Conservation (phyloP, 352 stramenopile genomes). For the Phytophthora palmivora region DNA sequence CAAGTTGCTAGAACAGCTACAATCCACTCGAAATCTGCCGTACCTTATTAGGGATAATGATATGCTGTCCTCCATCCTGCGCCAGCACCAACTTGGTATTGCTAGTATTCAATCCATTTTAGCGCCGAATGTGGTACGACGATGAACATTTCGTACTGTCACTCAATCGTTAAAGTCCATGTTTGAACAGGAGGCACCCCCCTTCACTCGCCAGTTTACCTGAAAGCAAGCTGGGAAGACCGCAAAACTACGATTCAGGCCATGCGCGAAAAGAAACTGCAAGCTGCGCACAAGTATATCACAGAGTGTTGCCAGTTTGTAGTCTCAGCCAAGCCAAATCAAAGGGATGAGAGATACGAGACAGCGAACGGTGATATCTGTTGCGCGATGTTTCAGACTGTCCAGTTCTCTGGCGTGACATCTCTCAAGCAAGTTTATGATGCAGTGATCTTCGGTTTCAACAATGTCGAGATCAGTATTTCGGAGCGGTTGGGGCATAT, state of each 20-base stretch:
- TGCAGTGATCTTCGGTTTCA: slow-evolving; percentile 28
- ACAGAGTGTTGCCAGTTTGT: neutral
- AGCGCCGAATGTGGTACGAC: too few species aligned
- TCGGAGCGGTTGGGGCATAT: slow-evolving; percentile 42
- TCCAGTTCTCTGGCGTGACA: slow-evolving; percentile 28
- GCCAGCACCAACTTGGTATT: neutral
- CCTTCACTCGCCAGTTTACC: slow-evolving; percentile 5
- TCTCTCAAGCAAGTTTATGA: slow-evolving; percentile 39
- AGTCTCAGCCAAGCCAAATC: slow-evolving; percentile 2
- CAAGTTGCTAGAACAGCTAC: too few species aligned
- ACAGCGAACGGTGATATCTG: slow-evolving; percentile 19
- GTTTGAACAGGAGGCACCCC: too few species aligned
- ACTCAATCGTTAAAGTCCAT: too few species aligned
- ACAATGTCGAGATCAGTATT: slow-evolving; percentile 28
- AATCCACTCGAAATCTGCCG: too few species aligned
- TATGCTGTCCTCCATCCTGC: neutral
- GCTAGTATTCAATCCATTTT: neutral
- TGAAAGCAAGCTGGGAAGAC: slow-evolving; percentile 21
- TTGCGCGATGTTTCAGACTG: slow-evolving; percentile 38
- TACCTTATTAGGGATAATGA: neutral
- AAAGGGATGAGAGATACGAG: slow-evolving; percentile 28
- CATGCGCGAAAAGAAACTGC: slow-evolving; percentile 24
- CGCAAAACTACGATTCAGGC: slow-evolving; percentile 17
- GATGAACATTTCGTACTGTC: neutral
- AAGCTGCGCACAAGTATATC: slow-evolving; percentile 30